A percentile compares a stretch with the other conserved stretches of the same genome.
Evolutionary conservation across 2,329 filamentous ascomycete species (phyloP).

Genomic region (Fusarium sp.): DNA sequence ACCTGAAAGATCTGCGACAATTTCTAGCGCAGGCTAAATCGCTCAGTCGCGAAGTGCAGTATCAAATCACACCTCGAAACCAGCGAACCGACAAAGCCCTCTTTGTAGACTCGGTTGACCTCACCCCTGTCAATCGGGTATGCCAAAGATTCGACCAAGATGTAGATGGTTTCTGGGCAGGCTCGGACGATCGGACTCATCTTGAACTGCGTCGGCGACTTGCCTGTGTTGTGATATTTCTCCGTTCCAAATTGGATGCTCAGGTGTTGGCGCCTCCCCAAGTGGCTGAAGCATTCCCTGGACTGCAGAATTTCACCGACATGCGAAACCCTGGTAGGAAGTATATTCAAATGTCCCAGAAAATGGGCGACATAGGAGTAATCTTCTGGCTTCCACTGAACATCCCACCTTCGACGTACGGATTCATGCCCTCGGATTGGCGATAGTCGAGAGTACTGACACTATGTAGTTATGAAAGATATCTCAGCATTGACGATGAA

Average conservation of each 20-base stretch:
- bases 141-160: conserved; percentile 13
- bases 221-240: conserved; percentile 42
- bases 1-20: conserved; percentile 34
- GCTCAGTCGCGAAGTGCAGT: conserved; percentile 41
- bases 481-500: conserved; percentile 48
- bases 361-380: conserved; percentile 41
- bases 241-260: conserved; percentile 39
- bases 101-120: conserved; percentile 30
- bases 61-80: conserved; percentile 42
- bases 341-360: conserved; percentile 47
- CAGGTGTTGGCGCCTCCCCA: conserved; percentile 23
- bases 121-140: conserved; percentile 24
- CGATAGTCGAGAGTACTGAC: background rate
- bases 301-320: conserved; percentile 28
- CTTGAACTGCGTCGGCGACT: conserved; percentile 44
- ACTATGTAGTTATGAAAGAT: conserved; percentile 45
- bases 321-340: conserved; percentile 46
- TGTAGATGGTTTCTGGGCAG: conserved; percentile 39
- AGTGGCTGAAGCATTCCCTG: conserved; percentile 30
- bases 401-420: conserved; percentile 47
- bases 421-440: background rate
- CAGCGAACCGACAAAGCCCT: conserved; percentile 44
- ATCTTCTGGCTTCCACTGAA: conserved; percentile 47
- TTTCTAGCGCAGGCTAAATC: conserved; percentile 42
- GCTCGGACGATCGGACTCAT: conserved; percentile 17